Conservation (phyloP, 352 stramenopile species). For the Phytopythium cucurbitacearum region DNA sequence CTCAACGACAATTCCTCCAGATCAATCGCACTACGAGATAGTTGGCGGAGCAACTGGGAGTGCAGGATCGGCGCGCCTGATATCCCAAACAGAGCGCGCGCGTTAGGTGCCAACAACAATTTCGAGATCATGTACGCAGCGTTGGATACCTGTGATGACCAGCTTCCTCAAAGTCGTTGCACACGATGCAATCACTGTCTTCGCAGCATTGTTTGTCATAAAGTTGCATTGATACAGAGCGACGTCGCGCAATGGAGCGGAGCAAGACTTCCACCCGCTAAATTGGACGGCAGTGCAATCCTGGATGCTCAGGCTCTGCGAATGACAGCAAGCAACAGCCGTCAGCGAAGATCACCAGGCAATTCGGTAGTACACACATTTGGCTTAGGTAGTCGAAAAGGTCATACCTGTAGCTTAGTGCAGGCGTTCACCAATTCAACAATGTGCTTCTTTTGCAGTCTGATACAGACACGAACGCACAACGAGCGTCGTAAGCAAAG, state of each 20-base stretch:
- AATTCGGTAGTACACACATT: background rate
- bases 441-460: conserved; percentile 51
- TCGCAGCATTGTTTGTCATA: conserved; percentile 34
- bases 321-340: background rate
- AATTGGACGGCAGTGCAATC: conserved; percentile 50
- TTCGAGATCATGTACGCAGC: background rate
- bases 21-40: conserved; percentile 21
- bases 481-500: too few relatives aligned
- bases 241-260: conserved; percentile 26
- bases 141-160: conserved; percentile 33
- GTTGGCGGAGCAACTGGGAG: conserved; percentile 33
- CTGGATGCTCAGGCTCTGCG: conserved; percentile 51
- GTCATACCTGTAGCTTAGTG: conserved; percentile 23
- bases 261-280: conserved; percentile 30
- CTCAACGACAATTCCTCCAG: conserved; percentile 51
- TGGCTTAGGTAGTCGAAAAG: conserved; percentile 4
- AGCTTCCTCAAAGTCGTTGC: conserved; percentile 32
- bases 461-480: conserved; percentile 1
- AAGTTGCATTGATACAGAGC: conserved; percentile 49
- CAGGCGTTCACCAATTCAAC: conserved; percentile 36
- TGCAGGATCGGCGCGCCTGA: conserved; percentile 36
- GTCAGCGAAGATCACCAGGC: conserved; percentile 3
- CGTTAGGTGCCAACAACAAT: background rate
- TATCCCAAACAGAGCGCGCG: background rate
- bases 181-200: conserved; percentile 31